Percentiles rank a stretch among this genome's conserved stretches.
Conservation (phyloP, 371 early-diverging fungal genomes). For the Mortierella sp. region DNA sequence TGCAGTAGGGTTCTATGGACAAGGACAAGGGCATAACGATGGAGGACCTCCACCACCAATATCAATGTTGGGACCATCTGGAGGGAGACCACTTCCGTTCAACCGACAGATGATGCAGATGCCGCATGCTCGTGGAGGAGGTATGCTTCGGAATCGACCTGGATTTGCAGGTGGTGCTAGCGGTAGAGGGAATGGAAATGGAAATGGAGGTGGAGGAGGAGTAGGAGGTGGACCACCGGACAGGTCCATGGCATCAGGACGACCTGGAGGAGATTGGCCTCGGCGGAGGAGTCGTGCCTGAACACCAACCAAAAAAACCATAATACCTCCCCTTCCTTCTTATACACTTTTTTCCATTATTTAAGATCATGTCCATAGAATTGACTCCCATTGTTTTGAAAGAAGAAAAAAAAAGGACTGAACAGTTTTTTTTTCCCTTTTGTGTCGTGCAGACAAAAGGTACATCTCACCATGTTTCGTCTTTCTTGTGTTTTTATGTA, state of each 20-base stretch:
- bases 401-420: too few relatives aligned
- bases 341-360: not conserved
- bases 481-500: too few relatives aligned
- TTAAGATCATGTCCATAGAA: not conserved
- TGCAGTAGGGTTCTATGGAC: not conserved
- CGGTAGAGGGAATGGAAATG: not conserved
- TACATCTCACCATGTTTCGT: too few relatives aligned
- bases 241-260: constrained; percentile 30
- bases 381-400: not conserved
- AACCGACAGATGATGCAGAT: constrained; percentile 53
- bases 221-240: constrained; percentile 27
- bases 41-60: constrained; percentile 20
- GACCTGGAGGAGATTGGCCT: constrained; percentile 44
- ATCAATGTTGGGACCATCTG: constrained; percentile 25
- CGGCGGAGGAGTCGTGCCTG: constrained; percentile 40
- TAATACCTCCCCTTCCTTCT: too few relatives aligned
- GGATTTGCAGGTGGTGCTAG: constrained; percentile 29
- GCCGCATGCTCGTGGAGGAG: constrained; percentile 31
- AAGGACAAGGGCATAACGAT: constrained; percentile 20
- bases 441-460: too few relatives aligned
- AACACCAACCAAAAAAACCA: not conserved
- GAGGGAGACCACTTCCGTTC: constrained; percentile 33
- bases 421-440: too few relatives aligned
- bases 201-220: constrained; percentile 10
- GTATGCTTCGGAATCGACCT: constrained; percentile 19